phyloP scores from a whole-genome alignment of 306 rosid species.

The Lathyrus sativus region DNA sequence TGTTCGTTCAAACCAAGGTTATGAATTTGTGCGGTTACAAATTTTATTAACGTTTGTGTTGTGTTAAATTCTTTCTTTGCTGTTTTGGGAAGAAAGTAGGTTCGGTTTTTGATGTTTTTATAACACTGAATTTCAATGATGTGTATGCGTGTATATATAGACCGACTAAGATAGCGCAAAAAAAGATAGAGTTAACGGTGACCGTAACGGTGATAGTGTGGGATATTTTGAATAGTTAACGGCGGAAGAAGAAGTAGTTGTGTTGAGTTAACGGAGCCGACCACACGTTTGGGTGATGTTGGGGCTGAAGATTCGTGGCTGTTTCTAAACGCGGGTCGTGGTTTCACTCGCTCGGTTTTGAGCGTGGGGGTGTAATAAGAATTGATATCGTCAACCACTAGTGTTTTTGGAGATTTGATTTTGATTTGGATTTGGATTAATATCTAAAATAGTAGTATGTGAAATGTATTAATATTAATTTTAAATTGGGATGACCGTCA shows the following conservation, averaged over 20 bases:
- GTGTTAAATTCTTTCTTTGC: too few relatives aligned
- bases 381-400: not conserved
- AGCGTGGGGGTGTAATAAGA: not conserved
- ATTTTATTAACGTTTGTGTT: too few relatives aligned
- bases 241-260: not conserved
- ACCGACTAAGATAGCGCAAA: not conserved
- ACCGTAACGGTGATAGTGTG: constrained; percentile 23
- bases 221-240: not conserved
- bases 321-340: constrained; percentile 28
- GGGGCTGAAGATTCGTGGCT: constrained; percentile 37
- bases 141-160: constrained; percentile 39
- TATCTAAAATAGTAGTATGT: too few relatives aligned
- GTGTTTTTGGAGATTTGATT: not conserved
- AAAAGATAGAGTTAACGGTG: constrained; percentile 24
- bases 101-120: not conserved
- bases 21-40: not conserved
- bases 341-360: constrained; percentile 6
- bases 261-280: constrained; percentile 41
- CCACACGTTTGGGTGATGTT: constrained; percentile 40
- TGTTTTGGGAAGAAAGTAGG: not conserved
- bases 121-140: not conserved
- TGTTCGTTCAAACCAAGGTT: not conserved
- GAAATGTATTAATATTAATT: too few relatives aligned
- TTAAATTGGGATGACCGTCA: constrained; percentile 8
- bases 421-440: too few relatives aligned